Base-by-base conservation (phyloP, 148 eudicot species). In the Vaccinium darrowii region DNA sequence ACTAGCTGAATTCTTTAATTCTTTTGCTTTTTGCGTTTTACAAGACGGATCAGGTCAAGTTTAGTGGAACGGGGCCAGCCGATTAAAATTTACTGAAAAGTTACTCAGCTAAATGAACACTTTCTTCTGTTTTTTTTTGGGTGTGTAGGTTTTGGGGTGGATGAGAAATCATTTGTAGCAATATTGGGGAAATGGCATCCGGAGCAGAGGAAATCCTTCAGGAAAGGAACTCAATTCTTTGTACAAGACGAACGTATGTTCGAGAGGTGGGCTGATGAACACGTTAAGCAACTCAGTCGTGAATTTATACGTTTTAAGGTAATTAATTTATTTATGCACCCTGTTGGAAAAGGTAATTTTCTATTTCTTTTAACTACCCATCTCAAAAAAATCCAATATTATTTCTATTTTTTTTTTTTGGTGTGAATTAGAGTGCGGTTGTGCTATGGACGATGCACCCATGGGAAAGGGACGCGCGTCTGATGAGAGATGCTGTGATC, bases 391-490 rank as follows among this genome's bases (percentile, higher is more conserved):
- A 43, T 43, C 6, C 47, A 5, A 43, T 43, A 43, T 43, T 43
- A 43, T 43, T 43, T 43, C 6, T 43, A 43, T 43, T 43, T 43
- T 0, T 43, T 4, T 51, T 8, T 62, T 19, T 1, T 65, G 14
- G 5, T 23, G 30, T 65, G 72, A 12, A 27, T 14, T 25, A 69
- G 74, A 69, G 74, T 15, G 74, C 74, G 36, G 74, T 69, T 16
- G 74, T 69, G 36, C 74, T 69, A 69, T 69, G 74, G 74, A 69
- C 74, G 74, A 69, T 69, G 74, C 74, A 69, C 74, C 39, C 74
- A 0, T 69, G 74, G 74, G 74, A 95, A 84, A 93, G 98, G 88
- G 98, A 95, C 77, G 98, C 95, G 14, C 98, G 98, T 10, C 86
- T 95, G 65, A 21, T 89, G 12, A 93, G 91, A 63, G 95, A 93